These are phyloP conservation scores for Xylaria sp. DNA, from an alignment of 2,329 filamentous ascomycete species.

Conservation along the genomic window DNA sequence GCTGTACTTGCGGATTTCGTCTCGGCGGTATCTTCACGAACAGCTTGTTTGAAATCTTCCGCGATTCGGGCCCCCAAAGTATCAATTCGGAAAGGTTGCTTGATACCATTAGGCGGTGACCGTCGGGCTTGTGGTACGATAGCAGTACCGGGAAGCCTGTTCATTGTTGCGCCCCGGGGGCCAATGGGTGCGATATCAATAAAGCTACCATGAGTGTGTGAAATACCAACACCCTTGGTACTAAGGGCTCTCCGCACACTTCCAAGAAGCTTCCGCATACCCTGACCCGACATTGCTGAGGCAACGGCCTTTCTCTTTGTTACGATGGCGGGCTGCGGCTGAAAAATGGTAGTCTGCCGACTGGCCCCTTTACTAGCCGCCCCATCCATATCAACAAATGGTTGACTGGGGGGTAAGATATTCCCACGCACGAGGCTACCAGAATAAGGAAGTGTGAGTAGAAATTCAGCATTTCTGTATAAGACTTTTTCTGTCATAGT, in stretches of 20 bases:
- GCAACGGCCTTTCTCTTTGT: conserved; percentile 58
- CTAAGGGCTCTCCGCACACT: conserved; percentile 86
- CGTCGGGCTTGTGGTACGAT: conserved; percentile 66
- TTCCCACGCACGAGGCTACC: conserved; percentile 90
- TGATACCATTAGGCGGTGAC: conserved; percentile 55
- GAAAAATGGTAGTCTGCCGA: conserved; percentile 65
- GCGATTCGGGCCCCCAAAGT: conserved; percentile 80
- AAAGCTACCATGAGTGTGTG: conserved; percentile 59
- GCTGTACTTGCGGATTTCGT: conserved; percentile 42
- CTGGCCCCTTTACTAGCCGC: conserved; percentile 60
- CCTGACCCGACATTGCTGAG: conserved; percentile 73
- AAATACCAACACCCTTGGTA: conserved; percentile 60
- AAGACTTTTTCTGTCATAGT: conserved; percentile 58
- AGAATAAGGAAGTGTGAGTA: conserved; percentile 73
- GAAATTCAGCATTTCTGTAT: conserved; percentile 65
- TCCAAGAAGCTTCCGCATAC: conserved; percentile 86
- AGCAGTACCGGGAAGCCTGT: conserved; percentile 68
- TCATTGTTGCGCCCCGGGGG: conserved; percentile 64
- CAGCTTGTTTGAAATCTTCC: conserved; percentile 80
- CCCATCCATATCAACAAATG: conserved; percentile 76
- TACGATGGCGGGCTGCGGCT: conserved; percentile 51
- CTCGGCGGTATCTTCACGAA: conserved; percentile 70
- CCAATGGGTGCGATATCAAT: conserved; percentile 61
- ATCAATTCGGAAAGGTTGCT: conserved; percentile 76
- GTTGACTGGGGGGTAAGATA: conserved; percentile 81